Conservation (phyloP, 331 rosid species). For the Malus hybrid region DNA sequence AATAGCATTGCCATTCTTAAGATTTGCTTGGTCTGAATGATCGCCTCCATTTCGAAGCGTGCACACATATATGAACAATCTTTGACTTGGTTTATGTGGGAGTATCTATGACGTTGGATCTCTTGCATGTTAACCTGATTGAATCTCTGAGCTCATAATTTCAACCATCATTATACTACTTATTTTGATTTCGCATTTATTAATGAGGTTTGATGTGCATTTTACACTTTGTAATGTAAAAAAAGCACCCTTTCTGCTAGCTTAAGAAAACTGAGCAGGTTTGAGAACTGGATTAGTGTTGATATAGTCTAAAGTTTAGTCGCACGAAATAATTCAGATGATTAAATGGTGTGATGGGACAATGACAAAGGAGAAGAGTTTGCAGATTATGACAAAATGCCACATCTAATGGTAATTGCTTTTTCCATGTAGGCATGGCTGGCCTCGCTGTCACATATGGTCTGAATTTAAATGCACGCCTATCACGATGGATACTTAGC, state of each 20-base stretch:
- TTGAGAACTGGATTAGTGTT: background rate
- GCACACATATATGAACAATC: background rate
- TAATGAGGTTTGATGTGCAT: background rate
- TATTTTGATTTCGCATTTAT: background rate
- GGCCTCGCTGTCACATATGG: constrained; percentile 96
- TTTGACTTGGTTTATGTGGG: background rate
- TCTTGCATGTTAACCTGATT: constrained; percentile 1
- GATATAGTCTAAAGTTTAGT: constrained; percentile 2
- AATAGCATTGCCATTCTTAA: constrained; percentile 1
- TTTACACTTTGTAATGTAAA: no score
- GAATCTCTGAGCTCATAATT: background rate
- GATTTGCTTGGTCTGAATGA: background rate
- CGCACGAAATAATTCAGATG: background rate
- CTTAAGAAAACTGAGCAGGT: background rate
- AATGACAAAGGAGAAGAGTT: background rate
- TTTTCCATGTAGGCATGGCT: constrained; percentile 75
- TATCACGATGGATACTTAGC: constrained; percentile 94
- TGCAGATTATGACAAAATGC: background rate
- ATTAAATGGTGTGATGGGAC: constrained; percentile 5
- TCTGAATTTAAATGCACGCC: constrained; percentile 72
- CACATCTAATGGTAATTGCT: constrained; percentile 16
- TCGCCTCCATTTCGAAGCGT: background rate
- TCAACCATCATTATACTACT: background rate
- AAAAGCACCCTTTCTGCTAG: background rate
- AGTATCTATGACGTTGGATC: background rate